Base-by-base conservation (phyloP, 1,284 basidiomycete genomes). In the Apiotrichum brassicae region DNA sequence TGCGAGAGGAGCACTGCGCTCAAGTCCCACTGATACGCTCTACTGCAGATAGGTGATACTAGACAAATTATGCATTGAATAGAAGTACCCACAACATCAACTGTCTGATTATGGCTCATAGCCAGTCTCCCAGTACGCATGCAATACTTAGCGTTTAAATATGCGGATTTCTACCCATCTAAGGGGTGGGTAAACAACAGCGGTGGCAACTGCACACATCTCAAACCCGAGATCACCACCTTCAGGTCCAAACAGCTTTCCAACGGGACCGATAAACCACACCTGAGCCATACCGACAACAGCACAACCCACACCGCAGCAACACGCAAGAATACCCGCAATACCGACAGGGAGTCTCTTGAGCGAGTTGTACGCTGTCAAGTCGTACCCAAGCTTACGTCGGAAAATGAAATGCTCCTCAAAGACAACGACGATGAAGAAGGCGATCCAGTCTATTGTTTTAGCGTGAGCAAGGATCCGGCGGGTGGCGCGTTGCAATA, bases 371-470 rank as follows among this genome's bases (percentile, higher is more conserved):
- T 79, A 85, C 49, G 46, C 78, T n/a, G 74, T 72, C 41, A 81
- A 59, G 57, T 83, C 77, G 59, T 83, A 83, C 12, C 77, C 78
- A 6, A 78, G 75, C 2, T 70, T 59, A 33, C 68, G 66, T 7
- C 81, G 70, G 64, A 85, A 80, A 39, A 85, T 66, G 57, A 78
- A 77, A 58, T 81, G 80, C 56, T 83, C 82, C 51, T 81, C 78
- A 0, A 75, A 67, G 20, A 82, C 74, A 41, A 83, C 78, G 41
- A 81, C 76, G 51, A 81, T 71, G 43, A 54, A 57, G 44, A 52
- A 53, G 2, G 51, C 51, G 11, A 57, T 19, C 48, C 51, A 53
- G 51, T 57, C 41, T 48, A 40, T n/a, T n/a, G n/a, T n/a, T n/a
- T n/a, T n/a, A n/a, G n/a, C n/a, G n/a, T n/a, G n/a, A n/a, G n/a